These are phyloP conservation scores for Prunella vulgaris DNA, from an alignment of 257 asterid species.

Conservation along the genomic window DNA sequence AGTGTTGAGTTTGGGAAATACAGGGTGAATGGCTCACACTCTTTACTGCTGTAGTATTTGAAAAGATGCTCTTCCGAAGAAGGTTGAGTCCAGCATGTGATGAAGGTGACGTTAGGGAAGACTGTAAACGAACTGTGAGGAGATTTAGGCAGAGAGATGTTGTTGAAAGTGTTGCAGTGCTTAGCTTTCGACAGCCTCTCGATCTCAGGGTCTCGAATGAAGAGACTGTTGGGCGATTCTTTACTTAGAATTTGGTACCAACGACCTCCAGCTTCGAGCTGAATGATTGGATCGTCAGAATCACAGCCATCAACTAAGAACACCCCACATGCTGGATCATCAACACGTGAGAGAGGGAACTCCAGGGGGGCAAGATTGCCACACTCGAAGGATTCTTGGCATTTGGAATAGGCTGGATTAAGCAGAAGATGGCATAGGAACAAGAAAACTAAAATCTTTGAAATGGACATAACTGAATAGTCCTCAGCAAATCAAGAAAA, in stretches of 20 bases:
- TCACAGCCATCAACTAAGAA: slow-evolving; percentile 15
- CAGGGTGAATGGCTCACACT: background rate
- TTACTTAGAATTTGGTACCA: background rate
- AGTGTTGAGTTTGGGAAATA: background rate
- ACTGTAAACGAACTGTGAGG: slow-evolving; percentile 19
- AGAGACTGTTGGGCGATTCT: background rate
- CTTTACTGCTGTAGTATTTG: background rate
- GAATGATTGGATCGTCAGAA: slow-evolving; percentile 13
- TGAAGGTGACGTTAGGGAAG: slow-evolving; percentile 23
- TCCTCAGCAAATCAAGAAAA: background rate
- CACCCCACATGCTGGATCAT: slow-evolving; percentile 30
- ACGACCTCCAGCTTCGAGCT: background rate
- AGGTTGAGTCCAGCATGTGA: background rate
- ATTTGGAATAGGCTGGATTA: slow-evolving; percentile 15
- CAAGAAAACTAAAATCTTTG: background rate
- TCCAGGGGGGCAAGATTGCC: slow-evolving; percentile 15
- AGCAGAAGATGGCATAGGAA: background rate
- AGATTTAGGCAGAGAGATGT: background rate
- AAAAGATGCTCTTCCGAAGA: background rate
- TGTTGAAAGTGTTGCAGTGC: slow-evolving; percentile 7
- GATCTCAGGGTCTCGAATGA: background rate
- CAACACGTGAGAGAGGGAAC: slow-evolving; percentile 25
- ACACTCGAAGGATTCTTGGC: slow-evolving; percentile 31
- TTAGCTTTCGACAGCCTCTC: rapidly evolving
- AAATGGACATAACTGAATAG: background rate